Conservation (phyloP, 441 rosid species). For the Croton laevigatus region DNA sequence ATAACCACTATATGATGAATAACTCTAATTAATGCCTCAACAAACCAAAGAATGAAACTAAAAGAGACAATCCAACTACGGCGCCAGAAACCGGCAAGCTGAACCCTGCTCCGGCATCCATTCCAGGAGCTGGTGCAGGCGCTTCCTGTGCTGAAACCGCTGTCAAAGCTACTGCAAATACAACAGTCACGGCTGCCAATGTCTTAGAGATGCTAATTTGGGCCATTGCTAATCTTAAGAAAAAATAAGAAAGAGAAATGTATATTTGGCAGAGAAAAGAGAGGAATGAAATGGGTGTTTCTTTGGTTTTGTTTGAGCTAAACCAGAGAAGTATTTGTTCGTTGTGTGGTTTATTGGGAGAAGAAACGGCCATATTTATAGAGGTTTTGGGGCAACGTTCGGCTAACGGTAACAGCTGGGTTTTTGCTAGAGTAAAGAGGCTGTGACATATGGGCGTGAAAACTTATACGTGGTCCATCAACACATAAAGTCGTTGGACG, state of each 20-base stretch:
- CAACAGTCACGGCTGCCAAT: neutral
- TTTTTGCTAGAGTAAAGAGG: neutral
- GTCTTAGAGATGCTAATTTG: neutral
- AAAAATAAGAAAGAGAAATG: neutral
- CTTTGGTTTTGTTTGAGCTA: neutral
- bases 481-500: neutral
- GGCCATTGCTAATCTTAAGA: neutral
- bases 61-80: conserved; percentile 19
- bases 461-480: neutral
- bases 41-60: conserved; percentile 20
- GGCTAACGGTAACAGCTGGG: conserved; percentile 1
- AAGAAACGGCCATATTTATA: neutral
- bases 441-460: neutral
- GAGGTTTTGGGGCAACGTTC: neutral
- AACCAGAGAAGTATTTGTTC: neutral
- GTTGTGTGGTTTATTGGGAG: neutral
- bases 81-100: conserved; percentile 20
- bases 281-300: neutral
- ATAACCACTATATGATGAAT: too few relatives aligned
- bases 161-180: neutral
- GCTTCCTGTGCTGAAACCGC: neutral
- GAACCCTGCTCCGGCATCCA: conserved; percentile 26
- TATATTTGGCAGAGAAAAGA: neutral
- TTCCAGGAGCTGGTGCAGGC: conserved; percentile 27
- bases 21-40: conserved; percentile 13